Evolutionary conservation across 2,329 filamentous ascomycete genomes (phyloP).

Genomic region (Calonectria crousiana): DNA sequence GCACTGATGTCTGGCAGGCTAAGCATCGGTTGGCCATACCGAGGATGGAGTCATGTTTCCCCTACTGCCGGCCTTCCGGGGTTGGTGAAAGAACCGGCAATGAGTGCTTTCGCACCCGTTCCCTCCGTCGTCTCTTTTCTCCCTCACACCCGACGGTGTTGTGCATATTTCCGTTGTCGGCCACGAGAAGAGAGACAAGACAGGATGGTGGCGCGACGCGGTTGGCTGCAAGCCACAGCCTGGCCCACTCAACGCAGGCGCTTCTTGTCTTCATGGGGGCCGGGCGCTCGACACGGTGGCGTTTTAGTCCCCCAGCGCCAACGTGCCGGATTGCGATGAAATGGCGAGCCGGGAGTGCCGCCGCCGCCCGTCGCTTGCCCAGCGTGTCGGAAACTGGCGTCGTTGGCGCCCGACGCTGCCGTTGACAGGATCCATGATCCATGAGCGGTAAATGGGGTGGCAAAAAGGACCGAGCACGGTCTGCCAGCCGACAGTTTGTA

Average conservation of each 20-base stretch:
- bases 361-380: constrained; percentile 26
- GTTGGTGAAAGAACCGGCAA: constrained; percentile 6
- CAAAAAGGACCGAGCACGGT: neutral
- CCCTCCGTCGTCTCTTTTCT: constrained; percentile 8
- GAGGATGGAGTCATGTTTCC: neutral
- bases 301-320: constrained; percentile 29
- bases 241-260: constrained; percentile 21
- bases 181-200: neutral
- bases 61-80: constrained; percentile 21
- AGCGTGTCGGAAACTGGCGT: constrained; percentile 26
- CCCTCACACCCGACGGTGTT: neutral
- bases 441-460: neutral
- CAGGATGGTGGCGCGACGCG: constrained; percentile 19
- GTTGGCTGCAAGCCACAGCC: constrained; percentile 23
- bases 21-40: neutral
- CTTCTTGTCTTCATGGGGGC: constrained; percentile 9
- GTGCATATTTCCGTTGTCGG: neutral
- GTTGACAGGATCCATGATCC: constrained; percentile 17
- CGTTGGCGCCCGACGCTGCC: constrained; percentile 16
- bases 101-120: neutral
- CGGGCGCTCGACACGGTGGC: constrained; percentile 16
- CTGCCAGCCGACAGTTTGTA: neutral
- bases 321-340: neutral
- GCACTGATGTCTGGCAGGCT: constrained; percentile 2
- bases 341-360: constrained; percentile 21